Evolutionary conservation across 225 moss, liverwort and hornwort genomes (phyloP).

Genomic region (Asterella californica): DNA sequence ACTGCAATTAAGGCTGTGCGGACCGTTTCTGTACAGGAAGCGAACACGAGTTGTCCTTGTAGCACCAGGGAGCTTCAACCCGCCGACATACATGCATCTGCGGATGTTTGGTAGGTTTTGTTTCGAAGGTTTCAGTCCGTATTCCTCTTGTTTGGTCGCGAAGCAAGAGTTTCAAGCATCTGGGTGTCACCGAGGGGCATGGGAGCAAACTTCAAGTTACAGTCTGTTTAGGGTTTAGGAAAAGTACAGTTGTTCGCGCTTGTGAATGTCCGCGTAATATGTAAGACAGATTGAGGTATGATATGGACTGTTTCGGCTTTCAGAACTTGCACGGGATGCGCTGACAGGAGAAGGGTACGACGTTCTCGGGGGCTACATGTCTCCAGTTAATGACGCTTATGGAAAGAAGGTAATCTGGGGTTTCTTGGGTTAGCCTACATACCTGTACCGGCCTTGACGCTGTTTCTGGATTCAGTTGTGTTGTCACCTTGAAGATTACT

Average conservation of each 20-base stretch:
- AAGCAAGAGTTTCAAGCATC: background rate
- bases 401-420: conserved; percentile 67
- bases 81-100: conserved; percentile 96
- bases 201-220: background rate
- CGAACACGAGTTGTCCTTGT: conserved; percentile 73
- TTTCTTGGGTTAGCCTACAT: background rate
- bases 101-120: conserved; percentile 83
- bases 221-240: too few species aligned
- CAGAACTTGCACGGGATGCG: conserved; percentile 90
- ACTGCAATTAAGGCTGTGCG: background rate
- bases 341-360: conserved; percentile 79
- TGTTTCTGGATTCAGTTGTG: background rate
- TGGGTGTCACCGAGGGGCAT: background rate
- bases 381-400: conserved; percentile 84
- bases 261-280: too few species aligned
- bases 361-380: conserved; percentile 87
- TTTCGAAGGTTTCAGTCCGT: background rate
- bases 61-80: conserved; percentile 85
- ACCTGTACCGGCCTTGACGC: background rate
- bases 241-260: too few species aligned
- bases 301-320: background rate
- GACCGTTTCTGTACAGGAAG: conserved; percentile 52
- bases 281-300: background rate
- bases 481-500: background rate
- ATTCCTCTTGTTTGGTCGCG: too few species aligned